Evolutionary conservation across 2,329 filamentous ascomycete species (phyloP).

Genomic region (Calonectria pseudoturangicola): DNA sequence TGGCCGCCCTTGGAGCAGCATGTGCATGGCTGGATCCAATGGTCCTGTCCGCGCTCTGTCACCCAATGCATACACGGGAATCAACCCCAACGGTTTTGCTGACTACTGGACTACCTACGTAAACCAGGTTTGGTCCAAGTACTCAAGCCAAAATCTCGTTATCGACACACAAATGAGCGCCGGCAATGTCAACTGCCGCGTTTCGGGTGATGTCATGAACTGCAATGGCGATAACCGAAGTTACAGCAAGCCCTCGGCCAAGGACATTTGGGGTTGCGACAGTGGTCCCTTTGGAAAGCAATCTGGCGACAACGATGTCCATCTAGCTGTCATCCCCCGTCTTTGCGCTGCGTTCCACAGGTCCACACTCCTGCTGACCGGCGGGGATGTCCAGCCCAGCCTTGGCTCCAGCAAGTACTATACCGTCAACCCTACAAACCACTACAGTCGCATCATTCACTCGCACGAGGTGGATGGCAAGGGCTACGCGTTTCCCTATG

Average conservation of each 20-base stretch:
- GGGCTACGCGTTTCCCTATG: slow-evolving; percentile 81
- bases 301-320: slow-evolving; percentile 61
- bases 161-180: slow-evolving; percentile 65
- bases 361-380: slow-evolving; percentile 65
- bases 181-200: slow-evolving; percentile 64
- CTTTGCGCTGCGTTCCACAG: slow-evolving; percentile 70
- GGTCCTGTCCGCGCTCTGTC: slow-evolving; percentile 66
- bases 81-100: slow-evolving; percentile 59
- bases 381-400: slow-evolving; percentile 67
- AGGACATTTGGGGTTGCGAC: slow-evolving; percentile 71
- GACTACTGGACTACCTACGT: slow-evolving; percentile 67
- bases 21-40: slow-evolving; percentile 62
- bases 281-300: slow-evolving; percentile 65
- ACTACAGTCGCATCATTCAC: slow-evolving; percentile 78
- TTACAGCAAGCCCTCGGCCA: slow-evolving; percentile 64
- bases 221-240: slow-evolving; percentile 65
- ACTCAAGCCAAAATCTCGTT: slow-evolving; percentile 60
- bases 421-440: slow-evolving; percentile 64
- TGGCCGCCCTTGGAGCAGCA: slow-evolving; percentile 64
- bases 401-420: slow-evolving; percentile 65
- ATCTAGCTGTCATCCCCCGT: slow-evolving; percentile 65
- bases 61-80: slow-evolving; percentile 63
- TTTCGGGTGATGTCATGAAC: slow-evolving; percentile 58
- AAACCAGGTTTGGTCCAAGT: slow-evolving; percentile 67
- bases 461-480: slow-evolving; percentile 73